These are phyloP conservation scores for Herpetospermum pedunculosum DNA, from an alignment of 306 rosid genomes.

Conservation along the genomic window DNA sequence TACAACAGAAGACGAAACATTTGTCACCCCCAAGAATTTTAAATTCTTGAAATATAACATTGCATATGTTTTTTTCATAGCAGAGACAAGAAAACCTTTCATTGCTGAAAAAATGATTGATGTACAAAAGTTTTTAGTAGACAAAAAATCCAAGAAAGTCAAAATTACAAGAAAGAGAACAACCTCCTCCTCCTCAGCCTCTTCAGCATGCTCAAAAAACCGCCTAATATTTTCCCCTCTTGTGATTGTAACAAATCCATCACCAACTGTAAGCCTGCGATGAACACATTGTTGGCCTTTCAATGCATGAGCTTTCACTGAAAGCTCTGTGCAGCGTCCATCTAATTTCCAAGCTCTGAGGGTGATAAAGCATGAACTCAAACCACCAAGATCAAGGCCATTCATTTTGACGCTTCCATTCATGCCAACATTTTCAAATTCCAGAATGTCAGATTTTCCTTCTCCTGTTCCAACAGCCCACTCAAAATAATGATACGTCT, in stretches of 20 bases:
- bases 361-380: conserved; percentile 76
- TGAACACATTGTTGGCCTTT: conserved; percentile 94
- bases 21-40: not conserved
- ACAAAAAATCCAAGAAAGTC: conserved; percentile 3
- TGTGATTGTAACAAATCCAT: conserved; percentile 76
- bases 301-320: conserved; percentile 91
- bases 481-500: conserved; percentile 86
- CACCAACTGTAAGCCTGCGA: conserved; percentile 85
- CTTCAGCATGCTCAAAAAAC: conserved; percentile 99
- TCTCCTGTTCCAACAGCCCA: conserved; percentile 99
- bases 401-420: conserved; percentile 60
- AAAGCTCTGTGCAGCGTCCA: conserved; percentile 81
- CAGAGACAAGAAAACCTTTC: not conserved
- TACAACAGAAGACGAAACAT: not conserved
- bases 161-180: conserved; percentile 21
- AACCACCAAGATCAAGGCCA: conserved; percentile 75
- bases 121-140: not conserved
- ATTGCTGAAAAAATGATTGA: not conserved
- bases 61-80: not conserved
- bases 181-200: conserved; percentile 99
- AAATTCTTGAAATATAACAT: not conserved
- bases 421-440: conserved; percentile 91
- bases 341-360: conserved; percentile 92
- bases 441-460: conserved; percentile 89
- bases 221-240: conserved; percentile 86